Evolutionary conservation across 2,329 filamentous ascomycete genomes (phyloP).

Genomic region (Periconia sp.): DNA sequence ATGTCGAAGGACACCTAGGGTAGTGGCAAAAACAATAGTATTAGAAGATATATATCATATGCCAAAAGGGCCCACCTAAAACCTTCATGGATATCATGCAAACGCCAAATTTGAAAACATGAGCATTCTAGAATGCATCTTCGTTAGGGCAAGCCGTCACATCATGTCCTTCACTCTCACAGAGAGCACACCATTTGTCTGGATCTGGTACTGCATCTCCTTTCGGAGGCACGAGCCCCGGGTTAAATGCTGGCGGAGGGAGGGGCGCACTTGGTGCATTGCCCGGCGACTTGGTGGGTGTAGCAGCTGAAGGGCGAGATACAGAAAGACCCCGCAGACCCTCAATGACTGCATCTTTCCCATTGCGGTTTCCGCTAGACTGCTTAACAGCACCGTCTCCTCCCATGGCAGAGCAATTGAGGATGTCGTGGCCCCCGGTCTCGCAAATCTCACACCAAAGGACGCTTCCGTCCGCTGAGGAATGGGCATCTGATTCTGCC

Average conservation of each 20-base stretch:
- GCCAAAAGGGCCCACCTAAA: constrained; percentile 7
- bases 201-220: constrained; percentile 61
- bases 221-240: constrained; percentile 42
- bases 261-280: constrained; percentile 43
- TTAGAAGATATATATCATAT: constrained; percentile 9
- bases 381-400: constrained; percentile 53
- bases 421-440: constrained; percentile 86
- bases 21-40: constrained; percentile 5
- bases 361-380: constrained; percentile 24
- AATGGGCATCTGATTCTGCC: constrained; percentile 68
- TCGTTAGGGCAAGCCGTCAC: constrained; percentile 95
- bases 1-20: no score
- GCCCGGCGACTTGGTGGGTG: constrained; percentile 40
- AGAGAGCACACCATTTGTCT: constrained; percentile 95
- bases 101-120: constrained; percentile 12
- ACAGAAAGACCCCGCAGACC: constrained; percentile 41
- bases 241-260: constrained; percentile 39
- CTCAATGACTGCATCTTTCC: constrained; percentile 41
- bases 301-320: constrained; percentile 35
- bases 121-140: constrained; percentile 63
- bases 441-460: constrained; percentile 97
- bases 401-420: constrained; percentile 91
- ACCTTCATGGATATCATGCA: constrained; percentile 26
- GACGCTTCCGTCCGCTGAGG: constrained; percentile 68
- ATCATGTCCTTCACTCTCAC: constrained; percentile 94